Base-by-base conservation (phyloP, 768 basidiomycete species). In the Mycena polygramma region DNA sequence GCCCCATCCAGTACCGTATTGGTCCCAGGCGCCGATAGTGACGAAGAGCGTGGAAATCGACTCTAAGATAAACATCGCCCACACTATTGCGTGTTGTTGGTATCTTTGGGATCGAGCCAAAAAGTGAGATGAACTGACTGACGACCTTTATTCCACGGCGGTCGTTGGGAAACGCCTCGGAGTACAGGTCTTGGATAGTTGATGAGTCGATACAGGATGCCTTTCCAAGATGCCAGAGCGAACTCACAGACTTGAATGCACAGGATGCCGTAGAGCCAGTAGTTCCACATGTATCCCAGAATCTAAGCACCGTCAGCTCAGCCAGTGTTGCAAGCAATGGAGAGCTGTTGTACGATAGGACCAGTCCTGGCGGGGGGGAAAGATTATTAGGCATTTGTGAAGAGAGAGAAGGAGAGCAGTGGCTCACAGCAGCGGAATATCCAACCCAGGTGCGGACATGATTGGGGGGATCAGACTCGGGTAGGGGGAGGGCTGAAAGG, bases 1-100 rank as follows among this genome's bases (percentile, higher is more conserved):
- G 1, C 73, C 73, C 75, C 75, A 75, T 5, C 70, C 67, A 1
- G 57, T 17, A 2, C 70, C 75, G 37, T 70, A 73, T 15, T 35
- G 53, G 4, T 68, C 63, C 73, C 73, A 75, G 36, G 70, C 73
- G 26, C 57, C 75, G 17, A 75, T 69, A 9, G 67, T 72, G 36
- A 59, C 46, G 35, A 74, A 57, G 3, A 74, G 48, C 9, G 70
- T 75, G 52, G 68, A 67, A 0, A 68, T n/a, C 19, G 67, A 52
- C 30, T 74, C 75, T 20, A 74, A 19, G 13, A 70, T 15, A 51
- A 74, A 72, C 39, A 70, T 39, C 1, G 37, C 17, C 64, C 63
- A 74, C 10, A 74, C 75, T 75, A 10, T n/a, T n/a, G 41, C 3
- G 11, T 4, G 41, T 41, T 41, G 10, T 11, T 10, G 8, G 9